Base-by-base conservation (phyloP, 176 grass and related monocot genomes). In the Oryza australiensis region DNA sequence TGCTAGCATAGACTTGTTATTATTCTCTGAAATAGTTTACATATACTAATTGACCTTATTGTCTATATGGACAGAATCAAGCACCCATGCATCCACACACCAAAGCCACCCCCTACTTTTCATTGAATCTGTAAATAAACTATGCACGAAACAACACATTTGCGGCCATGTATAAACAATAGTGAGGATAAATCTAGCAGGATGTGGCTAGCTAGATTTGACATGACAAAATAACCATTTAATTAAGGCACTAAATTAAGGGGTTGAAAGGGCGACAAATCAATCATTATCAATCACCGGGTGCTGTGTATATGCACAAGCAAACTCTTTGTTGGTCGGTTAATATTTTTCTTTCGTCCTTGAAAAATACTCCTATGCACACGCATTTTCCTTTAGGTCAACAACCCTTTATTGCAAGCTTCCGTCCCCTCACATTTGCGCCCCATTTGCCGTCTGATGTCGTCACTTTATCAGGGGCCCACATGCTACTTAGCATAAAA, bases 271-370 rank as follows among this genome's bases (percentile, higher is more conserved):
- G 74, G 83, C 79, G 74, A 66, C 82, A 83, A 88, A 86, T 73
- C 90, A 88, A 86, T 88, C 90, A 83, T 80, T 80, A 26, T 92
- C 83, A 86, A 86, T 86, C 90, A 86, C 90, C 66, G 64, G 37
- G 60, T 67, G 37, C 41, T 14, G 45, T 28, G 12, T 38, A 4
- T 62, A 22, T 14, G 26, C 16, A 10, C 68, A 81, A 90, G 41
- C 62, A 86, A 86, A 79, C 79, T 83, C 84, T 63, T 86, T 86
- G 84, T 86, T 86, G 84, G 88, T 90, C 84, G 79, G 74, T 86
- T 70, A 83, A 69, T 90, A 83, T 63, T 90, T 86, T 74, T 86
- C 57, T 81, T 78, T 16, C 68, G 1, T 62, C 62, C 62, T 30
- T 64, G 1, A 51, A 62, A 82, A 78, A 49, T 82, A 74, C 27